phyloP scores from a whole-genome alignment of 2,329 filamentous ascomycete genomes.

The Diplodia seriata region DNA sequence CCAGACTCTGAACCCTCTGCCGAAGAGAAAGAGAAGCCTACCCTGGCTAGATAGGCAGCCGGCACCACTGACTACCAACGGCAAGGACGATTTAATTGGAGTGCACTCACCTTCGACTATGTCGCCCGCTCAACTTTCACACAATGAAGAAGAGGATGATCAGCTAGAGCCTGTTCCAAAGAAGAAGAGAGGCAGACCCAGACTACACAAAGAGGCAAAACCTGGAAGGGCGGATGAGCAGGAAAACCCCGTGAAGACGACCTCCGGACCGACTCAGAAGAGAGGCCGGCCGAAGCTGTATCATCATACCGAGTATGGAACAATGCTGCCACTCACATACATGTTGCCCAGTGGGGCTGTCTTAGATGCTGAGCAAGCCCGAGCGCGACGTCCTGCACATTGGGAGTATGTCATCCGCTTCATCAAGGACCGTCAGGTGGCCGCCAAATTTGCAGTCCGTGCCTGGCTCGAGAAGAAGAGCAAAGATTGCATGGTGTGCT shows the following conservation, averaged over 20 bases:
- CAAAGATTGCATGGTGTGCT: background rate
- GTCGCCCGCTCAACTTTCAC: background rate
- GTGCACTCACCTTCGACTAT: background rate
- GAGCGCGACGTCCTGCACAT: background rate
- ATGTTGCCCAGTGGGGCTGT: background rate
- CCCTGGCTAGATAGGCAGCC: background rate
- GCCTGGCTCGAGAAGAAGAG: background rate
- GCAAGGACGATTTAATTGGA: background rate
- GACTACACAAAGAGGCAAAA: background rate
- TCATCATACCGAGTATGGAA: background rate
- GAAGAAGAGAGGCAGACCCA: background rate
- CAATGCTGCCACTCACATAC: background rate
- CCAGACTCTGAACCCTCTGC: background rate
- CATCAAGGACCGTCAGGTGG: conserved; percentile 3
- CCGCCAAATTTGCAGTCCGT: background rate
- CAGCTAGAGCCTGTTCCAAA: background rate
- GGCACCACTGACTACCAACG: background rate
- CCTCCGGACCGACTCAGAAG: background rate
- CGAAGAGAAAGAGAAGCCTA: background rate
- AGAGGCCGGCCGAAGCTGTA: conserved; percentile 9
- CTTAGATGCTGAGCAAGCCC: background rate
- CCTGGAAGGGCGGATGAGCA: background rate
- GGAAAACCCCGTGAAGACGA: background rate
- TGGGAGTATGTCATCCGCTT: background rate
- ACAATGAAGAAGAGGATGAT: background rate